Evolutionary conservation across 768 basidiomycete genomes (phyloP), one percentile per base, ranked within the genome.

Genomic region (Hirschioporus abietinus): DNA sequence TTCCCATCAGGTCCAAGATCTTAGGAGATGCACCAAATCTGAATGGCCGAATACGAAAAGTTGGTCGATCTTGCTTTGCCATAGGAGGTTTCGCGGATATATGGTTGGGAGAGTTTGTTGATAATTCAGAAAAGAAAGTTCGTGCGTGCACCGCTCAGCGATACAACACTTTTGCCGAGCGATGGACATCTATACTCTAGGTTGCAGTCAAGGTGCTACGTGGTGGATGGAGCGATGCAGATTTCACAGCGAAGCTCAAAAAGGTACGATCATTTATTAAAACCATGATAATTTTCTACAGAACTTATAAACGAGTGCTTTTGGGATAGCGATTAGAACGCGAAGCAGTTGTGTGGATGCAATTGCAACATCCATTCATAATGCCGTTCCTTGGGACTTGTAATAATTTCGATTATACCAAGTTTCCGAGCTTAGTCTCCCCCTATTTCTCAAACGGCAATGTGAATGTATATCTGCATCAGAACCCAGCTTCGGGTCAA

Each of bases 391-490:
- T 71, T 34, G 73, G 73, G 6, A 70, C 72, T 26, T 71, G 72
- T 63, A 20, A 52, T 20, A 20, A 52, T 20, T 52, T 52, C 20
- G 42, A 52, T 20, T 52, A 52, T 52, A 15, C 42, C 12, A 52
- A 52, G 42, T 52, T 52, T 52, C 42, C 27, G 18, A 30, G 34
- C 36, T 60, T 75, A 52, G 70, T 75, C 34, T 73, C 73, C 36
- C 74, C 73, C 0, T 75, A 70, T 70, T 72, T 75, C 71, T 61
- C 70, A n/a, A 72, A 75, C 64, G 74, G 74, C 0, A 73, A 69
- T 1, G 67, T 72, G 1, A 70, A 69, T 25, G 66, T 67, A 15
- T 74, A 70, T 65, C 66, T 75, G 18, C 59, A 69, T n/a, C 63
- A 64, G 25, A 60, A 71, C 36, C 62, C 26, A 0, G 30, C 2